A percentile compares a stretch with the other conserved stretches of the same genome.
Conservation (phyloP, 768 basidiomycete genomes). For the Tricholoma saponaceum region DNA sequence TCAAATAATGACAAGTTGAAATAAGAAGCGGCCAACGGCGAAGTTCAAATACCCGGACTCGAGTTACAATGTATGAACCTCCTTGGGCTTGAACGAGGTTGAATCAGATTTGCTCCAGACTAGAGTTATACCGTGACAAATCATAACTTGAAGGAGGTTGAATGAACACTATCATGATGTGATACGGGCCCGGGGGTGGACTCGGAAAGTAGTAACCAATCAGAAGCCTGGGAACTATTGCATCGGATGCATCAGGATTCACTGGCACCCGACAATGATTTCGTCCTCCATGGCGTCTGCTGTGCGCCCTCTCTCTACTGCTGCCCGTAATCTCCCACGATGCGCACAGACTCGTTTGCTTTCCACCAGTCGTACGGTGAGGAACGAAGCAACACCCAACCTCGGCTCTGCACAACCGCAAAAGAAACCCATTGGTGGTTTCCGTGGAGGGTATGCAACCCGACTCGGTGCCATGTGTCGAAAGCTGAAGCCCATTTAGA, state of each 20-base stretch:
- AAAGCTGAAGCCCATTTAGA: slow-evolving; percentile 31
- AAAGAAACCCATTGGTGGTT: slow-evolving; percentile 75
- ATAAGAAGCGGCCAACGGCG: no score
- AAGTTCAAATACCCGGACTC: no score
- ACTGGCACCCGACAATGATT: background rate
- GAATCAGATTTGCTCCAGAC: no score
- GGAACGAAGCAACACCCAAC: slow-evolving; percentile 44
- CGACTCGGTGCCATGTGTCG: slow-evolving; percentile 5
- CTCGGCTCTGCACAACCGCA: slow-evolving; percentile 51
- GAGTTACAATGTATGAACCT: no score
- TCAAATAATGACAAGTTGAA: no score
- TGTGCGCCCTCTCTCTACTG: slow-evolving; percentile 23
- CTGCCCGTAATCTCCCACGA: slow-evolving; percentile 10
- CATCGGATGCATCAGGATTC: background rate
- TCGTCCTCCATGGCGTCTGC: slow-evolving; percentile 31
- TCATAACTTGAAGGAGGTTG: no score
- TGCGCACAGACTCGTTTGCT: slow-evolving; percentile 30
- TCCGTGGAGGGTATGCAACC: slow-evolving; percentile 55
- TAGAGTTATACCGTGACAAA: no score
- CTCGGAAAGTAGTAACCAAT: background rate
- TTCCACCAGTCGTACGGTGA: slow-evolving; percentile 38
- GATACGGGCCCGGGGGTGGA: no score
- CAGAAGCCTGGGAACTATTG: background rate
- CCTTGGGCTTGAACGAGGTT: no score
- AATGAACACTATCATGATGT: no score